Evolutionary conservation across 805 yeast species (phyloP).

Genomic region (Cyberlindnera euphorbiae): DNA sequence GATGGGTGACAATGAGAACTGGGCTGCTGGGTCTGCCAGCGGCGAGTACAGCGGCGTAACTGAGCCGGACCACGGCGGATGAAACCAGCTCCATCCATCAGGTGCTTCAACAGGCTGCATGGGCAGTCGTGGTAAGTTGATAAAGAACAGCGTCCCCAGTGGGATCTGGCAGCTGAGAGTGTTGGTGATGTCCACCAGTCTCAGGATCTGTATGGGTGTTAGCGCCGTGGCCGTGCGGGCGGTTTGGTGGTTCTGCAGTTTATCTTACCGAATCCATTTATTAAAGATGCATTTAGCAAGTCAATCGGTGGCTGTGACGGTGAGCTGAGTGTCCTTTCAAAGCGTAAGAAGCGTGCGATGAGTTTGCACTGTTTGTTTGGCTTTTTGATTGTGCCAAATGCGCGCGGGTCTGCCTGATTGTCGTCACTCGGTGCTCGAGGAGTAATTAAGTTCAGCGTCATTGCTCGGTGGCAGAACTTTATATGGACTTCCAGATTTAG

Average conservation of each 20-base stretch:
- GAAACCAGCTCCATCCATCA: slow-evolving; percentile 55
- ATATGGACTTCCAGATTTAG: too few species aligned
- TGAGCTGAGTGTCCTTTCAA: too few species aligned
- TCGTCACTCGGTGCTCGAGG: too few species aligned
- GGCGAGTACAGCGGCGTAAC: slow-evolving; percentile 6
- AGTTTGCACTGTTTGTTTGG: too few species aligned
- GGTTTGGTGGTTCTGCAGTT: too few species aligned
- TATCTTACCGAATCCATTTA: not conserved
- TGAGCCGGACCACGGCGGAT: slow-evolving; percentile 34
- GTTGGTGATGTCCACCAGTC: slow-evolving; percentile 15
- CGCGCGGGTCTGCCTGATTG: too few species aligned
- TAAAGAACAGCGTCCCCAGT: slow-evolving; percentile 44
- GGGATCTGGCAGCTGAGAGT: slow-evolving; percentile 30
- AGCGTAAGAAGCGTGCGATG: too few species aligned
- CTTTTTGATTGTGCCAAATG: too few species aligned
- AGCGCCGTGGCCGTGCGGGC: not conserved
- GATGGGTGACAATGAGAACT: slow-evolving; percentile 20
- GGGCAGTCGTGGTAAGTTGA: slow-evolving; percentile 37
- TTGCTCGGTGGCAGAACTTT: too few species aligned
- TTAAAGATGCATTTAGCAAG: too few species aligned
- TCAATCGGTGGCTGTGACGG: too few species aligned
- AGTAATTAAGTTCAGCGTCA: too few species aligned
- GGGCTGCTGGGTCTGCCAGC: slow-evolving; percentile 3
- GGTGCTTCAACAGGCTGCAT: slow-evolving; percentile 34
- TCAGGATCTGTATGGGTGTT: slow-evolving; percentile 13